Conservation (phyloP, 371 early-diverging fungal genomes). For the Mortierella polycephala region DNA sequence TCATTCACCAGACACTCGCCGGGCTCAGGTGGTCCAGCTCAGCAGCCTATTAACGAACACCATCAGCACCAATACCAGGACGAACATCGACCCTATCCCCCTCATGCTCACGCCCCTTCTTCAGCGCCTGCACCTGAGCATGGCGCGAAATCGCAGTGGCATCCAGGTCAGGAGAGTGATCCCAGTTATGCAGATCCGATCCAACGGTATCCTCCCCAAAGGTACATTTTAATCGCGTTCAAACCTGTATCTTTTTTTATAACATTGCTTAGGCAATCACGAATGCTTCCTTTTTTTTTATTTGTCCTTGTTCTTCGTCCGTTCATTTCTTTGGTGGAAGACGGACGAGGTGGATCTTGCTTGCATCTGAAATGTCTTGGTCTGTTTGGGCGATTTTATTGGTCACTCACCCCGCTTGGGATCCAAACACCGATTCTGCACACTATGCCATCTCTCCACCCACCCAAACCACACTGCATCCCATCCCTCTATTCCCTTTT, state of each 20-base stretch:
- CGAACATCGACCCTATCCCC: conserved; percentile 10
- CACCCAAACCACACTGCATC: too few species aligned
- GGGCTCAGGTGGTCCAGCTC: not conserved
- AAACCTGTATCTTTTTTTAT: not conserved
- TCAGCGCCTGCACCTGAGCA: not conserved
- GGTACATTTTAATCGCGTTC: not conserved
- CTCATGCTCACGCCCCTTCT: too few species aligned
- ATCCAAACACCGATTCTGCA: too few species aligned
- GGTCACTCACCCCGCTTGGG: too few species aligned
- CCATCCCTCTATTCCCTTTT: too few species aligned
- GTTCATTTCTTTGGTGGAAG: too few species aligned
- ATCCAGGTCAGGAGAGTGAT: conserved; percentile 8
- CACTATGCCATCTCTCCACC: too few species aligned
- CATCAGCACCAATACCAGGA: not conserved
- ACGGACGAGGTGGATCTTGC: too few species aligned
- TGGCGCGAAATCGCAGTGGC: conserved; percentile 15
- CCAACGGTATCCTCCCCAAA: conserved; percentile 13
- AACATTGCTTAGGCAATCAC: not conserved
- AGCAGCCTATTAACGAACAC: not conserved
- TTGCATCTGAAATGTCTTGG: too few species aligned
- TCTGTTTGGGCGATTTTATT: too few species aligned
- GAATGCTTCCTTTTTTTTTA: not conserved
- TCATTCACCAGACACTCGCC: conserved; percentile 5
- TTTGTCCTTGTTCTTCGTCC: too few species aligned
- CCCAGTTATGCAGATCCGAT: conserved; percentile 5